phyloP scores from a whole-genome alignment of 2,329 filamentous ascomycete species.

The Exophiala sideris region DNA sequence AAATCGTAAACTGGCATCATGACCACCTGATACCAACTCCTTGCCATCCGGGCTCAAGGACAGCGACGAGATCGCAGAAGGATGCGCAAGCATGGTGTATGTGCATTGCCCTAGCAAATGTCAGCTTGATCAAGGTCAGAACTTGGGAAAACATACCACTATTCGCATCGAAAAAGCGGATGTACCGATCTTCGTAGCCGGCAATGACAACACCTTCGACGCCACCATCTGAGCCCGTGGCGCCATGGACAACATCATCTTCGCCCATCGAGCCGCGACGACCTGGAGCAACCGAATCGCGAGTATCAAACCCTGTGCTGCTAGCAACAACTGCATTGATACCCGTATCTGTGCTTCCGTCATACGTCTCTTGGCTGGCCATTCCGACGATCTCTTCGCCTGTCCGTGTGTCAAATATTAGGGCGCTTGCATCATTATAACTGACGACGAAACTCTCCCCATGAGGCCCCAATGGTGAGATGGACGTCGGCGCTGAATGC shows the following conservation, averaged over 20 bases:
- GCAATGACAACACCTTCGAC: conserved; percentile 93
- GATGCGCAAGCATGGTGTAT: conserved; percentile 97
- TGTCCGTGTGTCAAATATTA: conserved; percentile 88
- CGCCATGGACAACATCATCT: conserved; percentile 70
- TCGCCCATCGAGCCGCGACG: conserved; percentile 66
- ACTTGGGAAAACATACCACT: conserved; percentile 64
- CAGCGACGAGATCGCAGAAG: conserved; percentile 84
- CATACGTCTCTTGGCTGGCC: conserved; percentile 91
- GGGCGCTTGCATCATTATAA: conserved; percentile 82
- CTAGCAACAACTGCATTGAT: conserved; percentile 91
- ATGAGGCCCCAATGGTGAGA: conserved; percentile 76
- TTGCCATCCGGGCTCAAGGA: conserved; percentile 89
- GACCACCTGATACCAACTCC: conserved; percentile 91
- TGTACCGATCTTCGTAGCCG: conserved; percentile 92
- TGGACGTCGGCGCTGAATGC: conserved; percentile 75
- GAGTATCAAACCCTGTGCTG: conserved; percentile 71
- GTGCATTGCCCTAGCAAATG: conserved; percentile 80
- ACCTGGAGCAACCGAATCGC: conserved; percentile 58
- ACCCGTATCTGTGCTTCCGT: conserved; percentile 75
- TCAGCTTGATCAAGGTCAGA: conserved; percentile 15
- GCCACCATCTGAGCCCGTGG: conserved; percentile 76
- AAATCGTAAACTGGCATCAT: conserved; percentile 92
- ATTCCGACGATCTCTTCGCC: conserved; percentile 90
- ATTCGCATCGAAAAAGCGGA: conserved; percentile 97
- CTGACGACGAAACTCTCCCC: conserved; percentile 91